Evolutionary conservation across 441 rosid genomes (phyloP).

Genomic region (Cnidoscolus chayamansa): DNA sequence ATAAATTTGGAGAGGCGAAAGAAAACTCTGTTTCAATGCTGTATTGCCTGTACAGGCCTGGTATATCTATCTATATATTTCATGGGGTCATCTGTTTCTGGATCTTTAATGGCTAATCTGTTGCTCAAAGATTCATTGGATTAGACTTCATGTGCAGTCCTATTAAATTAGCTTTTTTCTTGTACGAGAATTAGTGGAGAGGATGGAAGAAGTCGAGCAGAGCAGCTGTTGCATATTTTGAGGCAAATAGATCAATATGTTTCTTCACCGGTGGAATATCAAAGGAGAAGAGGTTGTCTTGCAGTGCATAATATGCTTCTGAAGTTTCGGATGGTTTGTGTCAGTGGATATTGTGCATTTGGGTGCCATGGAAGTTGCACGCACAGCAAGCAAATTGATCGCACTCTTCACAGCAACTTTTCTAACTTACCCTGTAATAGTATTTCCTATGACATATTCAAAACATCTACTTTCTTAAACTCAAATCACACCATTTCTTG

Average conservation of each 20-base stretch:
- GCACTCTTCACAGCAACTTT: slow-evolving; percentile 61
- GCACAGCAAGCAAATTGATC: slow-evolving; percentile 85
- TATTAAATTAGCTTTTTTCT: slow-evolving; percentile 26
- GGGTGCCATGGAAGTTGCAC: slow-evolving; percentile 93
- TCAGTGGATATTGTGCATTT: slow-evolving; percentile 82
- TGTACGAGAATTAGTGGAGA: slow-evolving; percentile 74
- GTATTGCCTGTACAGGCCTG: background rate
- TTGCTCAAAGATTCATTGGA: slow-evolving; percentile 7
- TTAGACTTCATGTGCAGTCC: slow-evolving; percentile 17
- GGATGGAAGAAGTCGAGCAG: slow-evolving; percentile 99
- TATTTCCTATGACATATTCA: slow-evolving; percentile 18
- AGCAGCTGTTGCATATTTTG: slow-evolving; percentile 92
- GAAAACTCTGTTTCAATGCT: background rate
- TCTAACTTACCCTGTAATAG: slow-evolving; percentile 83
- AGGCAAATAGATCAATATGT: slow-evolving; percentile 87
- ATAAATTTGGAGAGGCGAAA: background rate
- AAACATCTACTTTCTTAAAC: slow-evolving; percentile 13
- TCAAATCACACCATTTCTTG: slow-evolving; percentile 23
- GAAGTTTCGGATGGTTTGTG: slow-evolving; percentile 87
- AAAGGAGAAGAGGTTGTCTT: slow-evolving; percentile 92
- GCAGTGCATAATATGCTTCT: slow-evolving; percentile 92
- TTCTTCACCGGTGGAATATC: slow-evolving; percentile 80
- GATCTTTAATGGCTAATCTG: background rate
- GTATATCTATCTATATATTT: background rate
- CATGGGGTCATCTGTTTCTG: background rate